Evolutionary conservation across 768 basidiomycete genomes (phyloP).

Genomic region (Russula emetica): DNA sequence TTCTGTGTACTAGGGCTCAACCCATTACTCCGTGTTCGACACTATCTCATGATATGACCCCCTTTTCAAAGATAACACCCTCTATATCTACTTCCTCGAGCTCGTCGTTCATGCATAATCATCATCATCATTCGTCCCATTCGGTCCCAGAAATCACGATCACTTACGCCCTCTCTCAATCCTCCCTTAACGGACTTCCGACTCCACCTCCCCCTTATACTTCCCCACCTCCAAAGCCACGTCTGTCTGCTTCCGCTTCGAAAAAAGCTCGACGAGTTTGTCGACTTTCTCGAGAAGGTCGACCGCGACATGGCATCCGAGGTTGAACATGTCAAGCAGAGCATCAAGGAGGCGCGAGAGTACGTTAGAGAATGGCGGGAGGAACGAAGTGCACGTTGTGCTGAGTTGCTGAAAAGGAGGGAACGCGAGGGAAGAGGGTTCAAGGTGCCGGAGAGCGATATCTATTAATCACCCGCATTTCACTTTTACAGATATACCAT

Average conservation of each 20-base stretch:
- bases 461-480: conserved; percentile 5
- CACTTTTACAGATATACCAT: not conserved
- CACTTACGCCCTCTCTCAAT: conserved; percentile 19
- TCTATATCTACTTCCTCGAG: conserved; percentile 10
- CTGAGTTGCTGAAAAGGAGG: conserved; percentile 10
- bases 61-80: not conserved
- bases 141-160: conserved; percentile 25
- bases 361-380: conserved; percentile 22
- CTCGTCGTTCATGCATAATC: conserved; percentile 8
- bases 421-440: conserved; percentile 20
- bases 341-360: conserved; percentile 23
- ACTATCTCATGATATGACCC: not conserved
- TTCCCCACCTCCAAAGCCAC: conserved; percentile 1
- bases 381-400: conserved; percentile 12
- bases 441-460: conserved; percentile 17
- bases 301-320: conserved; percentile 26
- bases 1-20: not conserved
- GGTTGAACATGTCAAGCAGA: conserved; percentile 25
- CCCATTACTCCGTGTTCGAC: not conserved
- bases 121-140: not conserved
- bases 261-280: conserved; percentile 20
- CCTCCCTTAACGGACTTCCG: not conserved
- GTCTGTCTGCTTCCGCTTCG: conserved; percentile 11
- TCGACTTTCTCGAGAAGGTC: conserved; percentile 24
- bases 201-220: not conserved